A percentile compares a stretch with the other conserved stretches of the same genome.
Evolutionary conservation across 148 eudicot genomes (phyloP).

Genomic region (Hydrangea macrophylla): DNA sequence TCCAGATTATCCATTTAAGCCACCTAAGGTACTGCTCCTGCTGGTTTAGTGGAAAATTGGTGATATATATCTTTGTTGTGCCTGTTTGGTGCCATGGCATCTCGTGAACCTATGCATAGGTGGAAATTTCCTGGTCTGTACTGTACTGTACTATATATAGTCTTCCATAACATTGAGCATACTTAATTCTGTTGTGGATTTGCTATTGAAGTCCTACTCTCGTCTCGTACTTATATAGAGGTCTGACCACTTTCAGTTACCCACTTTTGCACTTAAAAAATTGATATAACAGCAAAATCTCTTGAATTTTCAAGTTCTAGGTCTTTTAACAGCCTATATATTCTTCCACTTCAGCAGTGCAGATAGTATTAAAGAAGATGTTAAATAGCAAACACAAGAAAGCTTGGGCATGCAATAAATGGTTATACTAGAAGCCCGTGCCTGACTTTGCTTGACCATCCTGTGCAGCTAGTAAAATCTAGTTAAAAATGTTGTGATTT

Average conservation of each 20-base stretch:
- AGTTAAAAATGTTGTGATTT: too few relatives aligned
- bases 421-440: neutral
- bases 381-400: too few relatives aligned
- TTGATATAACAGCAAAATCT: neutral
- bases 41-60: neutral
- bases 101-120: neutral
- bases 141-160: too few relatives aligned
- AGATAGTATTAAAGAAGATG: neutral
- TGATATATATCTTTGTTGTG: neutral
- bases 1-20: slow-evolving; percentile 59
- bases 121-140: neutral
- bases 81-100: neutral
- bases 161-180: neutral
- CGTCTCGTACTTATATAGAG: too few relatives aligned
- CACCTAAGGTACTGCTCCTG: slow-evolving; percentile 42
- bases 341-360: neutral
- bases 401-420: too few relatives aligned
- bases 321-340: neutral
- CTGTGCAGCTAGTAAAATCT: neutral
- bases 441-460: neutral
- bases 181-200: neutral
- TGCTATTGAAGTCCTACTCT: neutral
- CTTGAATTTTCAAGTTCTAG: neutral
- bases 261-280: neutral
- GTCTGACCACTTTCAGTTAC: too few relatives aligned